These are phyloP conservation scores for Trichoderma sp. DNA, from an alignment of 2,329 filamentous ascomycete genomes.

Conservation along the genomic window DNA sequence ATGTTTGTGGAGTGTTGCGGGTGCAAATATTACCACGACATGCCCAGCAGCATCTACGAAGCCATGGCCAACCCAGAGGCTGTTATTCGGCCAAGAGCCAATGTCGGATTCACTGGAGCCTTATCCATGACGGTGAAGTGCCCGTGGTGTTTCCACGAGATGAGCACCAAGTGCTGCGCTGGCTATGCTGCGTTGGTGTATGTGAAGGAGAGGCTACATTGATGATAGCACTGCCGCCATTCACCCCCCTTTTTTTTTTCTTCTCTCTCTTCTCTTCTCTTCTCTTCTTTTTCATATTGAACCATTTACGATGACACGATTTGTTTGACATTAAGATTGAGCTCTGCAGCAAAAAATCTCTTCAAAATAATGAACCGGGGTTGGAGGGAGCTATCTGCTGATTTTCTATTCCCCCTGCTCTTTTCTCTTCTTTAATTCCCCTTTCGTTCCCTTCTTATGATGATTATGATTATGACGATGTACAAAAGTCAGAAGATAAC, in stretches of 20 bases:
- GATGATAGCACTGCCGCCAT: background rate
- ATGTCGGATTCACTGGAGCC: constrained; percentile 51
- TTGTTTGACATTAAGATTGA: background rate
- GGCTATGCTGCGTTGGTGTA: constrained; percentile 66
- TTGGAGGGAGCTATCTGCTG: background rate
- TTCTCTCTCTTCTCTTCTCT: background rate
- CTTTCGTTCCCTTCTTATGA: background rate
- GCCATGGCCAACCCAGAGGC: constrained; percentile 60
- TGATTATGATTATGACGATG: constrained; percentile 15
- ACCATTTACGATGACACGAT: constrained; percentile 4
- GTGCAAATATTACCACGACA: constrained; percentile 63
- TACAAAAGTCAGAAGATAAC: background rate
- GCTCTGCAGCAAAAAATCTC: background rate
- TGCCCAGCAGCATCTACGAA: constrained; percentile 62
- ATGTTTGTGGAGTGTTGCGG: constrained; percentile 64
- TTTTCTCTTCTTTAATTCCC: background rate
- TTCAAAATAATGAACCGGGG: background rate
- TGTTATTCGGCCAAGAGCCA: constrained; percentile 47
- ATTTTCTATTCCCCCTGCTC: background rate
- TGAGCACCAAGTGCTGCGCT: constrained; percentile 66
- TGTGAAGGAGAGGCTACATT: constrained; percentile 61
- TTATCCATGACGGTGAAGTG: constrained; percentile 63
- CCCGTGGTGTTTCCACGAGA: constrained; percentile 69
- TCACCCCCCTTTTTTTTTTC: background rate
- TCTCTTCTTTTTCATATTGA: background rate